Evolutionary conservation across 1,284 basidiomycete genomes (phyloP).

Genomic region (Trichosporon faecale): DNA sequence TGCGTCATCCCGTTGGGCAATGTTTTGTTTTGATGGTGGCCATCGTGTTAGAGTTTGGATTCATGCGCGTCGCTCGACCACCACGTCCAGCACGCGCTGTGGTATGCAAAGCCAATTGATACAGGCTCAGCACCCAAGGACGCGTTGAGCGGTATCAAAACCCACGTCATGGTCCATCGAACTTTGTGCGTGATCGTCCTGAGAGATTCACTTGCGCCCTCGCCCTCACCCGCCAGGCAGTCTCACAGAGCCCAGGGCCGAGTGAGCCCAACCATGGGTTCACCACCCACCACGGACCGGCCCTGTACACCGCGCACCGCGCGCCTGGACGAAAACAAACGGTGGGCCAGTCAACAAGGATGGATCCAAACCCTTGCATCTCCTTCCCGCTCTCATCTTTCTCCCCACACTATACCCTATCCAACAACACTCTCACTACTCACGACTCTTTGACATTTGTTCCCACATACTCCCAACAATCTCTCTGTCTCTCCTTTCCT

Average conservation of each 20-base stretch:
- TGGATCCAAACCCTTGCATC: neutral
- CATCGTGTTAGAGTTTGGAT: neutral
- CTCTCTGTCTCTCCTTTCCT: neutral
- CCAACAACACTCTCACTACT: neutral
- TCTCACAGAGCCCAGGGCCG: neutral
- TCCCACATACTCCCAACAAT: too few relatives aligned
- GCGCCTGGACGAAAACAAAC: neutral
- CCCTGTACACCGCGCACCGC: too few relatives aligned
- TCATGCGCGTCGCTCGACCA: neutral
- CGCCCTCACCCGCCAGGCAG: too few relatives aligned
- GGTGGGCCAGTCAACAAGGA: neutral
- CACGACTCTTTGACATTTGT: neutral
- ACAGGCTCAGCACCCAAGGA: neutral
- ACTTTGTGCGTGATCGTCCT: neutral
- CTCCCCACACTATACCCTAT: neutral
- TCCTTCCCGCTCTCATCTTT: conserved; percentile 6
- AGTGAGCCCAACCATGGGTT: neutral
- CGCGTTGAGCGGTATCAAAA: neutral
- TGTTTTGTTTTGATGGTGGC: neutral
- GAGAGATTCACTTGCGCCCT: neutral
- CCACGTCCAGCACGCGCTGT: neutral
- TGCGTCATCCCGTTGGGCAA: neutral
- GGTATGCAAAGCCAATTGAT: too few relatives aligned
- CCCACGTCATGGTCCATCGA: neutral
- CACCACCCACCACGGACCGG: too few relatives aligned